Conservation (phyloP, 2,329 filamentous ascomycete genomes). For the Hirsutella minnesotensis region DNA sequence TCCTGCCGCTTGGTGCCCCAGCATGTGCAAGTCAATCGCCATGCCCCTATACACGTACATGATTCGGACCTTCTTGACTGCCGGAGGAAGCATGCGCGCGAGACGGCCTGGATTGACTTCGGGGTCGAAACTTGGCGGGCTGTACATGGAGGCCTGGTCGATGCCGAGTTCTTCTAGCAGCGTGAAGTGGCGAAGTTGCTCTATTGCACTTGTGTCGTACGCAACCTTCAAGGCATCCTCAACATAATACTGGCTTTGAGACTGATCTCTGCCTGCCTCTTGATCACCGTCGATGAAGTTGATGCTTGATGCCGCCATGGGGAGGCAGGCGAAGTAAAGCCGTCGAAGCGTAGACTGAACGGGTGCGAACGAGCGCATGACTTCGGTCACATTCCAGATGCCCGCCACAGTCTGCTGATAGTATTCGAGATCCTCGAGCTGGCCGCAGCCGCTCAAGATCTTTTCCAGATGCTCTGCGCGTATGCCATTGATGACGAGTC, state of each 20-base stretch:
- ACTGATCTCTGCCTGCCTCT: neutral
- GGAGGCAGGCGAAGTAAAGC: neutral
- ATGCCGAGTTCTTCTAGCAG: neutral
- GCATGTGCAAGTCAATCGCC: neutral
- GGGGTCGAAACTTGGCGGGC: neutral
- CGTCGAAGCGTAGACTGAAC: neutral
- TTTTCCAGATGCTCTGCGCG: neutral
- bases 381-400: neutral
- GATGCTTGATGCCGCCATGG: neutral
- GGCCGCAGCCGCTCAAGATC: neutral
- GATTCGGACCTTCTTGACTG: neutral
- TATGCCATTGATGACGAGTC: neutral
- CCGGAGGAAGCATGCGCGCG: neutral
- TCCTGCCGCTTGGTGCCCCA: neutral
- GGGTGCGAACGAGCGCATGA: neutral
- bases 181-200: neutral
- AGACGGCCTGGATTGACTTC: neutral
- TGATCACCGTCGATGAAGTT: neutral
- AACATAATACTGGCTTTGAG: neutral
- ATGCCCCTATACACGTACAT: neutral
- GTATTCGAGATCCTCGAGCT: neutral
- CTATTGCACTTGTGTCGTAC: neutral
- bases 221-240: neutral
- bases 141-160: neutral
- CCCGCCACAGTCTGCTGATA: neutral